phyloP scores from a whole-genome alignment of 2,329 filamentous ascomycete genomes.

The Talaromyces sp. region DNA sequence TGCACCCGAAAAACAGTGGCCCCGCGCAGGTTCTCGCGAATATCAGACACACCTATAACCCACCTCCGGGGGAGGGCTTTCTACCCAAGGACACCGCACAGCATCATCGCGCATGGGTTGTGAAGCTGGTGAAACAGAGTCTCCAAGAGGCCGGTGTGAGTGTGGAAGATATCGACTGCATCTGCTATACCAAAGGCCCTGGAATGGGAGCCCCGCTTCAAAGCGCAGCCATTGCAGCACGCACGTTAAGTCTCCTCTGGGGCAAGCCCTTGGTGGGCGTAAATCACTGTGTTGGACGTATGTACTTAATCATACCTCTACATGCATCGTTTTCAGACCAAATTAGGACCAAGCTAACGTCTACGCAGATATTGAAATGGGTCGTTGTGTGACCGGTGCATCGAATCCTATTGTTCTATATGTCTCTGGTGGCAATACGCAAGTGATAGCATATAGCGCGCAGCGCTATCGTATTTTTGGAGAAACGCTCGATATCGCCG shows the following conservation, averaged over 20 bases:
- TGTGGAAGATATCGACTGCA: conserved; percentile 70
- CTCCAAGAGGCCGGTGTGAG: conserved; percentile 62
- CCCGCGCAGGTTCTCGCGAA: conserved; percentile 76
- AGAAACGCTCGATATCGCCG: conserved; percentile 93
- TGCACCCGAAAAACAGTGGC: conserved; percentile 55
- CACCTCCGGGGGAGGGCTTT: conserved; percentile 89
- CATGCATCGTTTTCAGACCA: background rate
- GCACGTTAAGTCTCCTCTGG: conserved; percentile 80
- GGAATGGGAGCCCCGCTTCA: conserved; percentile 95
- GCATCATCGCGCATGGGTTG: conserved; percentile 85
- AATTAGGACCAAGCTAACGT: conserved; percentile 7
- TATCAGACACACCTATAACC: conserved; percentile 86
- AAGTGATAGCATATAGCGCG: conserved; percentile 94
- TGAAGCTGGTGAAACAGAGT: conserved; percentile 71
- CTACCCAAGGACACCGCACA: conserved; percentile 92
- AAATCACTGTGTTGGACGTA: conserved; percentile 91
- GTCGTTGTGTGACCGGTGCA: conserved; percentile 82
- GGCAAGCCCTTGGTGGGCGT: conserved; percentile 83
- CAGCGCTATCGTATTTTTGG: conserved; percentile 96
- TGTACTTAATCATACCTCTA: conserved; percentile 17
- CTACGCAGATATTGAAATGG: conserved; percentile 82
- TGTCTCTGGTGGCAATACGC: conserved; percentile 91
- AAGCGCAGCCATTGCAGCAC: conserved; percentile 76
- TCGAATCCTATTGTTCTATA: conserved; percentile 91
- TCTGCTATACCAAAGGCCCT: conserved; percentile 92